Evolutionary conservation across 2,329 filamentous ascomycete genomes (phyloP).

Genomic region (Malbranchea zuffiana): DNA sequence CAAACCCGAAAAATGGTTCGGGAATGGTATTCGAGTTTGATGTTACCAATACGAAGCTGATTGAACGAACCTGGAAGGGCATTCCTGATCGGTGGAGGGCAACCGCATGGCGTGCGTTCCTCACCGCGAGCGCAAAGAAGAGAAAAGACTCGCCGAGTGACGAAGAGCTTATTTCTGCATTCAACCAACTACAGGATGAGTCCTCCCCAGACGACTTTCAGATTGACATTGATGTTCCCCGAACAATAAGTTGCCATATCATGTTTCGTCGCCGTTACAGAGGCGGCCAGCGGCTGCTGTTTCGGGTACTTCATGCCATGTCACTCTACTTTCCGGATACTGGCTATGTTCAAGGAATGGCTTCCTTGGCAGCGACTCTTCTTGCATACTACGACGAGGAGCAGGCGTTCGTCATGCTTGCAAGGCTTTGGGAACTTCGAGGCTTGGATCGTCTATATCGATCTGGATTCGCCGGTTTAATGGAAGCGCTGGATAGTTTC

Average conservation of each 20-base stretch:
- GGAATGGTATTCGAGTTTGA: conserved; percentile 71
- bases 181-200: conserved; percentile 59
- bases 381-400: conserved; percentile 97
- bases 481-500: conserved; percentile 76
- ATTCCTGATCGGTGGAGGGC: conserved; percentile 93
- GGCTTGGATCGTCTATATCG: conserved; percentile 77
- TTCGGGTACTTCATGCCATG: conserved; percentile 82
- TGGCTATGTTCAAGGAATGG: conserved; percentile 98
- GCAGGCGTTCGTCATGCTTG: conserved; percentile 86
- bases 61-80: conserved; percentile 92
- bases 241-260: conserved; percentile 89
- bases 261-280: conserved; percentile 92
- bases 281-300: conserved; percentile 81
- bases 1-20: conserved; percentile 40
- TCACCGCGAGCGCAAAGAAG: conserved; percentile 62
- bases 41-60: conserved; percentile 66
- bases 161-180: conserved; percentile 59
- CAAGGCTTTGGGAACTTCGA: conserved; percentile 82
- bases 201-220: conserved; percentile 85
- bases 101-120: conserved; percentile 89
- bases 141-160: conserved; percentile 53
- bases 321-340: conserved; percentile 83
- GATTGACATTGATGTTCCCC: conserved; percentile 91
- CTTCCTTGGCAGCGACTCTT: conserved; percentile 78
- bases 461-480: conserved; percentile 72